Evolutionary conservation across 495 filamentous ascomycete genomes (phyloP).

Genomic region (Recurvomyces mirabilis): DNA sequence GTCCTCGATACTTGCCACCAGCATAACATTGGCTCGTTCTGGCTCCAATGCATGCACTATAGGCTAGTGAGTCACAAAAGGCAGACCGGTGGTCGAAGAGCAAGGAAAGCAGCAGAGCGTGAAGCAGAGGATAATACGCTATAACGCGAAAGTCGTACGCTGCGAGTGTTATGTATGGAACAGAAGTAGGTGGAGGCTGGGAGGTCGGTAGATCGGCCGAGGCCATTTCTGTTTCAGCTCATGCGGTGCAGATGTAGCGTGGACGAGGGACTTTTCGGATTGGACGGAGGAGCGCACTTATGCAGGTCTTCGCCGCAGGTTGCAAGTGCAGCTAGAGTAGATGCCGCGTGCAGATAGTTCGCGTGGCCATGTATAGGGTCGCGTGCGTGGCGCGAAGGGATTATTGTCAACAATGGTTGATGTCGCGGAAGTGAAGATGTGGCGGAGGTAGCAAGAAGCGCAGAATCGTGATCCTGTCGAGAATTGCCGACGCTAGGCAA

Average conservation of each 20-base stretch:
- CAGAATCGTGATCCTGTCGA: too few relatives aligned
- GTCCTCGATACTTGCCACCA: background rate
- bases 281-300: constrained; percentile 1
- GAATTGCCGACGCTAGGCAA: too few relatives aligned
- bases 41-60: constrained; percentile 6
- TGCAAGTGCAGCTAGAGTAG: too few relatives aligned
- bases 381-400: too few relatives aligned
- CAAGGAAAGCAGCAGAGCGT: background rate
- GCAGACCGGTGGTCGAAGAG: background rate
- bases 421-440: too few relatives aligned
- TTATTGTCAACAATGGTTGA: too few relatives aligned
- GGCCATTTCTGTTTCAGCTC: constrained; percentile 10
- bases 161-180: constrained; percentile 9
- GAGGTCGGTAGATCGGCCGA: background rate
- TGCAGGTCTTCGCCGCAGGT: constrained; percentile 9
- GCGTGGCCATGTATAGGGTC: too few relatives aligned
- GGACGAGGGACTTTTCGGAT: background rate
- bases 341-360: too few relatives aligned
- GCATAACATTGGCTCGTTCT: background rate
- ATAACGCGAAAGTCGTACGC: constrained; percentile 18
- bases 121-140: constrained; percentile 8
- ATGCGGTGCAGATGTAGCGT: constrained; percentile 12
- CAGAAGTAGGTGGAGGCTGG: constrained; percentile 2
- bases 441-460: too few relatives aligned
- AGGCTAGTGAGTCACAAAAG: background rate